Percentiles rank a stretch among this genome's conserved stretches.
phyloP scores from a whole-genome alignment of 768 basidiomycete species.

The Lentinula boryana region DNA sequence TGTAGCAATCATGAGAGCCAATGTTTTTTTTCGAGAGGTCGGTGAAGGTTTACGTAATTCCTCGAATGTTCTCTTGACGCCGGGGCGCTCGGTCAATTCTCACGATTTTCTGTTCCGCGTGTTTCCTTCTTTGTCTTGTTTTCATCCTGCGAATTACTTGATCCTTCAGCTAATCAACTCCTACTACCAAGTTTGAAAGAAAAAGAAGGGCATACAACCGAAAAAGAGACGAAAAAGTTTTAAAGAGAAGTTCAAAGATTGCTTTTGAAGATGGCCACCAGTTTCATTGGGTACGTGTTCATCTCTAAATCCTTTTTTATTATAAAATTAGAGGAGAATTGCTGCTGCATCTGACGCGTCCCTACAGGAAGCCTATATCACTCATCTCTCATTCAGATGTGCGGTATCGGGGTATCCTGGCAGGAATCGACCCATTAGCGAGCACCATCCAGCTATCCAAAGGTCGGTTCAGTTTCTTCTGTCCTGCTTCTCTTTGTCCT shows the following conservation, averaged over 20 bases:
- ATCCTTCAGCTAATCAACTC: background rate
- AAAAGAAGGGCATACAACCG: background rate
- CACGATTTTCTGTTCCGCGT: background rate
- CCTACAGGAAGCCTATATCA: slow-evolving; percentile 74
- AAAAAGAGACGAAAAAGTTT: background rate
- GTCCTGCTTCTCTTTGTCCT: background rate
- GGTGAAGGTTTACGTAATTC: no score
- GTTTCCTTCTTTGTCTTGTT: background rate
- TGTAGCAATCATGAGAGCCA: no score
- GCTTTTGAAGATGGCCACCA: slow-evolving; percentile 49
- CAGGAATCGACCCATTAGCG: slow-evolving; percentile 78
- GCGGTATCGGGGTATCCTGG: slow-evolving; percentile 82
- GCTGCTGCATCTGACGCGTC: background rate
- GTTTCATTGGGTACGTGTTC: slow-evolving; percentile 62
- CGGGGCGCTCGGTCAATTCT: background rate
- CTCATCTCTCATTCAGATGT: slow-evolving; percentile 90
- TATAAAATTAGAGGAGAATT: background rate
- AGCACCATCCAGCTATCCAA: slow-evolving; percentile 87
- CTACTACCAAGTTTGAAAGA: no score
- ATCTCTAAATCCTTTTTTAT: background rate
- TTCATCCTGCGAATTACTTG: background rate
- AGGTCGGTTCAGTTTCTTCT: slow-evolving; percentile 37
- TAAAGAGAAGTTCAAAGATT: background rate
- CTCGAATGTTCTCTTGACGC: no score
- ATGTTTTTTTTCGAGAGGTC: no score